These are phyloP conservation scores for Cyberlindnera xishuangbannaensis DNA, from an alignment of 805 yeast species.

Conservation along the genomic window DNA sequence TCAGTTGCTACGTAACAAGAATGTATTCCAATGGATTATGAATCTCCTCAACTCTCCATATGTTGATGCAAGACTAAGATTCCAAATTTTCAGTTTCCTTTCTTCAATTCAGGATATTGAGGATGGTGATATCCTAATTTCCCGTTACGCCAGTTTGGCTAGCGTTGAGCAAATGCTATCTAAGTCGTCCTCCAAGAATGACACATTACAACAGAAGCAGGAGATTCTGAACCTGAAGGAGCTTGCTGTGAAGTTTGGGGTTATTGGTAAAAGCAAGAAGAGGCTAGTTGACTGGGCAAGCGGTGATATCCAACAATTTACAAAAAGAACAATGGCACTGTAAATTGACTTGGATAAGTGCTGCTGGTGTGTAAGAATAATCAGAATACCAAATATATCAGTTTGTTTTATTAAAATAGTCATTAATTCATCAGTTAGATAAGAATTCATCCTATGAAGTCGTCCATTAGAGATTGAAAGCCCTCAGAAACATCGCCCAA, in stretches of 20 bases:
- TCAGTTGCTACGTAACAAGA: conserved; percentile 42
- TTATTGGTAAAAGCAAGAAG: conserved; percentile 41
- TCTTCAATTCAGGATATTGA: conserved; percentile 45
- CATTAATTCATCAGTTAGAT: neutral
- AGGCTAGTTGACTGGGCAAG: conserved; percentile 58
- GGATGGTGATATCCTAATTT: conserved; percentile 52
- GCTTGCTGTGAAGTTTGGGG: conserved; percentile 38
- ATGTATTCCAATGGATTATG: conserved; percentile 63
- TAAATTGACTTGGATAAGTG: too few relatives aligned
- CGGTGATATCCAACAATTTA: conserved; percentile 39
- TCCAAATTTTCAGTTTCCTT: conserved; percentile 36
- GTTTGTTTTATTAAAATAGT: neutral
- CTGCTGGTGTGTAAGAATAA: too few relatives aligned
- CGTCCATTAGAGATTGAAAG: conserved; percentile 26
- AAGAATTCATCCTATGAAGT: conserved; percentile 6
- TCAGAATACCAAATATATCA: neutral
- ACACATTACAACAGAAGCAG: conserved; percentile 19
- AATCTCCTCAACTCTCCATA: conserved; percentile 50
- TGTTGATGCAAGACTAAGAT: conserved; percentile 33
- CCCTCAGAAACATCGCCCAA: conserved; percentile 42
- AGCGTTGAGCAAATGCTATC: conserved; percentile 31
- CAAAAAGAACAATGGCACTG: conserved; percentile 46
- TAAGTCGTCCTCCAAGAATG: neutral
- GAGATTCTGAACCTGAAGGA: conserved; percentile 39
- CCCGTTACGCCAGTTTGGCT: conserved; percentile 48